A percentile compares a stretch with the other conserved stretches of the same genome.
Conservation (phyloP, 164 flowering plant genomes). For the Chloranthus sessilifolius region DNA sequence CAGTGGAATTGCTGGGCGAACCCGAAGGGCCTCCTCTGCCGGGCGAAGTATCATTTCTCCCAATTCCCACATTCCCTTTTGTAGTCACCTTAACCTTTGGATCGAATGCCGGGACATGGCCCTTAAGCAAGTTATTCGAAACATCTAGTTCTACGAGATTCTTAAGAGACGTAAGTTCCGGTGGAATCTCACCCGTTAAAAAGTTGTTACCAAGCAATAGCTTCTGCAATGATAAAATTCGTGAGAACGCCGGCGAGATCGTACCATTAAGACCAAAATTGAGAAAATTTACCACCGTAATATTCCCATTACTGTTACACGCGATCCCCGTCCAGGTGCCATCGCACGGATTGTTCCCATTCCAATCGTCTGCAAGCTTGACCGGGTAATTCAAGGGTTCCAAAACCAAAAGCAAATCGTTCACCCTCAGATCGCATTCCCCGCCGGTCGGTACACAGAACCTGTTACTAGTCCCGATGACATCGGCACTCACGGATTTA, state of each 20-base stretch:
- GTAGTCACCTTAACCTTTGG: slow-evolving; percentile 29
- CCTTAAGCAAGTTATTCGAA: slow-evolving; percentile 55
- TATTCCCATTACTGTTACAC: slow-evolving; percentile 29
- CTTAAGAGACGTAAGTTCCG: slow-evolving; percentile 45
- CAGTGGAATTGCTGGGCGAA: slow-evolving; percentile 18
- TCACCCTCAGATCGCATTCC: slow-evolving; percentile 56
- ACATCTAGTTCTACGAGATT: slow-evolving; percentile 46
- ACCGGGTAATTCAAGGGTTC: slow-evolving; percentile 56
- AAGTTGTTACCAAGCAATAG: slow-evolving; percentile 49
- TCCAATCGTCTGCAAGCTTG: slow-evolving; percentile 57
- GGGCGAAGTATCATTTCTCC: slow-evolving; percentile 25
- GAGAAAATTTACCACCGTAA: slow-evolving; percentile 45
- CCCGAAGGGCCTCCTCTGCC: slow-evolving; percentile 4
- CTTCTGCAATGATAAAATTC: slow-evolving; percentile 34
- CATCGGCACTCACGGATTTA: slow-evolving; percentile 43
- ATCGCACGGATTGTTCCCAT: slow-evolving; percentile 75
- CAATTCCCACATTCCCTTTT: slow-evolving; percentile 51
- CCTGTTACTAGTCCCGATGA: slow-evolving; percentile 10
- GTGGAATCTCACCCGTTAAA: slow-evolving; percentile 68
- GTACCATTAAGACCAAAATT: slow-evolving; percentile 56
- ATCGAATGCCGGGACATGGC: slow-evolving; percentile 51
- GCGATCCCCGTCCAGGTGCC: slow-evolving; percentile 45
- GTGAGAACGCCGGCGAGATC: slow-evolving; percentile 52
- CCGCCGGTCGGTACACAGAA: slow-evolving; percentile 45
- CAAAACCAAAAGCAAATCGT: slow-evolving; percentile 44